A percentile compares a stretch with the other conserved stretches of the same genome.
Evolutionary conservation across 2,329 filamentous ascomycete species (phyloP).

Genomic region (Xylaria sp.): DNA sequence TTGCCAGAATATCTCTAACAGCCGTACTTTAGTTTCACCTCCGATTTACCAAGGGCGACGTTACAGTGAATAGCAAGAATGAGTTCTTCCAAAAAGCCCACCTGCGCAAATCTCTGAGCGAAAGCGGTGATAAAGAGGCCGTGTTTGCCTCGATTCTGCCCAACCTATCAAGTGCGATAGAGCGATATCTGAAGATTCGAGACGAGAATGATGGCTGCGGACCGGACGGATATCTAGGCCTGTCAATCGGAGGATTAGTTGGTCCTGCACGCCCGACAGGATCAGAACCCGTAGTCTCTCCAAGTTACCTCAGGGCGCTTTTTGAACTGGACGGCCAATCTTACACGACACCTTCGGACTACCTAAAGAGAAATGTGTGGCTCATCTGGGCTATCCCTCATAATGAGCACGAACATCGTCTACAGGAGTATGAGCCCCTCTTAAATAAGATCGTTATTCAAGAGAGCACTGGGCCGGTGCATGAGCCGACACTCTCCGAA

Average conservation of each 20-base stretch:
- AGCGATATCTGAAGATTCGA: slow-evolving; percentile 34
- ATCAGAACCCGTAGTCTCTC: slow-evolving; percentile 18
- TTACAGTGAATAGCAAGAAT: slow-evolving; percentile 84
- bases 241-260: slow-evolving; percentile 35
- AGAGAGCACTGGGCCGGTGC: background rate
- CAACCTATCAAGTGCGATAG: slow-evolving; percentile 25
- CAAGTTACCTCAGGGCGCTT: slow-evolving; percentile 37
- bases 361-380: slow-evolving; percentile 40
- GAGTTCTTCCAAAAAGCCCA: slow-evolving; percentile 72
- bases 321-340: slow-evolving; percentile 39
- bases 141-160: slow-evolving; percentile 31
- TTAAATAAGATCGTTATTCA: slow-evolving; percentile 24
- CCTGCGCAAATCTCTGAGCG: slow-evolving; percentile 30
- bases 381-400: slow-evolving; percentile 45
- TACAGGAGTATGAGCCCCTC: slow-evolving; percentile 18
- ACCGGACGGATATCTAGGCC: slow-evolving; percentile 19
- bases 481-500: slow-evolving; percentile 31
- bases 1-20: slow-evolving; percentile 14
- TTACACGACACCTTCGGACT: slow-evolving; percentile 26
- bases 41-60: slow-evolving; percentile 91
- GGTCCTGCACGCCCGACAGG: background rate
- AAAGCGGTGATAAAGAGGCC: slow-evolving; percentile 12
- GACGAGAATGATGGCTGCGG: background rate
- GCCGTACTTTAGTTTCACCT: slow-evolving; percentile 71
- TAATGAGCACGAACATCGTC: slow-evolving; percentile 23